Percentiles rank a stretch among this genome's conserved stretches.
phyloP scores from a whole-genome alignment of 768 basidiomycete genomes.

The Cubamyces lactineus region DNA sequence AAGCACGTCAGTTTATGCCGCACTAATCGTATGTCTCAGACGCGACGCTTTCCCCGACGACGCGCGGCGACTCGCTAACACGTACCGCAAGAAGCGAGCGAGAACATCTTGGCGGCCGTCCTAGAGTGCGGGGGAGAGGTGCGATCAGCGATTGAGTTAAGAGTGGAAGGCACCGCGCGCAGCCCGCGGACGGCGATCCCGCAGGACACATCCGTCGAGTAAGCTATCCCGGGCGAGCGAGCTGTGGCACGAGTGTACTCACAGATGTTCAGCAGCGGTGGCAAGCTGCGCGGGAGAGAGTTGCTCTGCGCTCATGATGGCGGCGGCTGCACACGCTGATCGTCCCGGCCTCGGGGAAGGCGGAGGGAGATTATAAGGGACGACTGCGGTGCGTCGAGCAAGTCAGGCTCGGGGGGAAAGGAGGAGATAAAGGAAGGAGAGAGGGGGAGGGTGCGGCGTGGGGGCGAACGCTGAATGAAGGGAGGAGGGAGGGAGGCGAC shows the following conservation, averaged over 20 bases:
- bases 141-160: slow-evolving; percentile 10
- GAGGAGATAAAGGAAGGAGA: slow-evolving; percentile 5
- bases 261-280: slow-evolving; percentile 24
- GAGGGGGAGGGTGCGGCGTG: slow-evolving; percentile 6
- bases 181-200: slow-evolving; percentile 3
- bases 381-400: not conserved
- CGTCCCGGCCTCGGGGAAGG: slow-evolving; percentile 11
- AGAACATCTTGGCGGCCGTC: slow-evolving; percentile 28
- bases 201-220: slow-evolving; percentile 5
- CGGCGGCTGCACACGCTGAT: slow-evolving; percentile 7
- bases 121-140: slow-evolving; percentile 6
- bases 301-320: slow-evolving; percentile 14
- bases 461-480: slow-evolving; percentile 16
- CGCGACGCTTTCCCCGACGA: not conserved
- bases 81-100: slow-evolving; percentile 28
- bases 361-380: slow-evolving; percentile 12
- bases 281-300: slow-evolving; percentile 17
- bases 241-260: not conserved
- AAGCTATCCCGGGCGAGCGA: not conserved
- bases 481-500: slow-evolving; percentile 12
- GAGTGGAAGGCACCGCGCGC: not conserved
- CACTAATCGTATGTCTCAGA: slow-evolving; percentile 1
- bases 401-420: not conserved
- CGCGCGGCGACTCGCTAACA: not conserved
- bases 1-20: not conserved